Evolutionary conservation across 441 rosid genomes (phyloP).

Genomic region (Gossypium laxum): DNA sequence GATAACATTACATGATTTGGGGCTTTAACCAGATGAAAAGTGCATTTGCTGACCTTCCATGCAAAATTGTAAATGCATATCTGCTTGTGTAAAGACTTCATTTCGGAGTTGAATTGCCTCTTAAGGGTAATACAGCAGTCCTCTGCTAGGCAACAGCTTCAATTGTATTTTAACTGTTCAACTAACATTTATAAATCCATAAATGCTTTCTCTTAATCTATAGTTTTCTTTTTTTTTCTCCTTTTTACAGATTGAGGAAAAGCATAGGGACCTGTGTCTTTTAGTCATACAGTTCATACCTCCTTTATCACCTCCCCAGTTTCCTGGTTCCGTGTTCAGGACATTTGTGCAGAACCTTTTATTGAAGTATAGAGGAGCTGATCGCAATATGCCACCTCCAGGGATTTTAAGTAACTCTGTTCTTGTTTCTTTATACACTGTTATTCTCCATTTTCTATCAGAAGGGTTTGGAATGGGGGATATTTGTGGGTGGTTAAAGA

Average conservation of each 20-base stretch:
- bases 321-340: slow-evolving; percentile 89
- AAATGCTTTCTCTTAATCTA: background rate
- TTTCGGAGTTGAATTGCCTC: background rate
- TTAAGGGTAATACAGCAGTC: background rate
- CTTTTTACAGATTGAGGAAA: slow-evolving; percentile 76
- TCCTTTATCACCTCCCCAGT: slow-evolving; percentile 58
- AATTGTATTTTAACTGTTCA: background rate
- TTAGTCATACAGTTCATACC: slow-evolving; percentile 86
- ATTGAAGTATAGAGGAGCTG: slow-evolving; percentile 81
- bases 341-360: slow-evolving; percentile 74
- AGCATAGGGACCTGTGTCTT: slow-evolving; percentile 77
- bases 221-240: background rate
- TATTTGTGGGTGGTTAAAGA: slow-evolving; percentile 49
- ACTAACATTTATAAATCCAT: background rate
- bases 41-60: background rate
- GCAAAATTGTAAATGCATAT: background rate
- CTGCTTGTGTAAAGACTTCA: background rate
- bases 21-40: background rate
- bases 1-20: background rate
- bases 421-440: slow-evolving; percentile 77
- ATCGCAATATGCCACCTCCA: slow-evolving; percentile 64
- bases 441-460: slow-evolving; percentile 81
- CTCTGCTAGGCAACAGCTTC: background rate
- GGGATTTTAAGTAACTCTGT: slow-evolving; percentile 83
- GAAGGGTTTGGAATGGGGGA: slow-evolving; percentile 69